These are phyloP conservation scores for Coffea eugenioides DNA, from an alignment of 257 asterid genomes.

Conservation along the genomic window DNA sequence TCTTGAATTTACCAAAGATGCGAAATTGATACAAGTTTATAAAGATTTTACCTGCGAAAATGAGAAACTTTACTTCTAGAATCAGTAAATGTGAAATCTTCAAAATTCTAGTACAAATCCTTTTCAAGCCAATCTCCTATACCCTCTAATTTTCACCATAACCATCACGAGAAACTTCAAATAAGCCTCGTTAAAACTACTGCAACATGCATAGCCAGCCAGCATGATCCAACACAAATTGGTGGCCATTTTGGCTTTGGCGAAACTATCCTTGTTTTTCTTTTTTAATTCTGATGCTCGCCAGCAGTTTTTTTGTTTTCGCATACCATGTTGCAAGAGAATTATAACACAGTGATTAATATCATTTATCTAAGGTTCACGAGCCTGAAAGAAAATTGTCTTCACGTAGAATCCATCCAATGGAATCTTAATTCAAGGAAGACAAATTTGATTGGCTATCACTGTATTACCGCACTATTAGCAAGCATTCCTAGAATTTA, in stretches of 20 bases:
- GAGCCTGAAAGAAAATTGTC: neutral
- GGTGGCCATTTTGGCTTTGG: neutral
- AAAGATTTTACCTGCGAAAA: too few species aligned
- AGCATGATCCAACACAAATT: neutral
- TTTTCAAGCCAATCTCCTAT: neutral
- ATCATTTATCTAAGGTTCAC: neutral
- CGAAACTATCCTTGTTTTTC: neutral
- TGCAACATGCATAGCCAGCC: neutral
- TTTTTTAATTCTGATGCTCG: neutral
- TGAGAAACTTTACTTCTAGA: neutral
- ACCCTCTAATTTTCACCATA: neutral
- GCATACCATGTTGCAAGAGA: constrained; percentile 1
- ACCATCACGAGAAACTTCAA: neutral
- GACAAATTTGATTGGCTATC: neutral
- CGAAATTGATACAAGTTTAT: too few species aligned
- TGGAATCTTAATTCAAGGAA: neutral
- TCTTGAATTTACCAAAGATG: too few species aligned
- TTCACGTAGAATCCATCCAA: constrained; percentile 1
- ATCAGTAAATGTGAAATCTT: neutral
- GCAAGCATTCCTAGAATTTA: neutral
- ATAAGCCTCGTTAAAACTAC: neutral
- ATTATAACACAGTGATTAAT: neutral
- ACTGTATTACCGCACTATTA: neutral
- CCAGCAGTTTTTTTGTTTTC: neutral
- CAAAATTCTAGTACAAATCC: neutral